phyloP scores from a whole-genome alignment of 352 stramenopile species.

The Pythium rishiriense region DNA sequence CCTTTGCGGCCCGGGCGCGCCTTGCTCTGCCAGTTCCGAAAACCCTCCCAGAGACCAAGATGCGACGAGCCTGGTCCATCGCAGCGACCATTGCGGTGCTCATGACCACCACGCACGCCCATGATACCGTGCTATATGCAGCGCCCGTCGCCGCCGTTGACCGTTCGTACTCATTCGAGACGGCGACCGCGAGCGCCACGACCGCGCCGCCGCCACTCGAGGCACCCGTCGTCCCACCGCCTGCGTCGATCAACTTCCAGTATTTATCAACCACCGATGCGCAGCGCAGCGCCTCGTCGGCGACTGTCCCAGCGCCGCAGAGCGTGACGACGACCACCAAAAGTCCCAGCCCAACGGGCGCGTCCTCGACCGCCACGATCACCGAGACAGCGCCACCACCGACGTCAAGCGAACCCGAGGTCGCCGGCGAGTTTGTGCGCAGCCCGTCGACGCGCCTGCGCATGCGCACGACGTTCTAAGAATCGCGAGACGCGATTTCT shows the following conservation, averaged over 20 bases:
- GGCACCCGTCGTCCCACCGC: neutral
- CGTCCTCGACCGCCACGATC: too few species aligned
- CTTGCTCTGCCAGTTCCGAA: neutral
- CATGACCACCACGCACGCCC: neutral
- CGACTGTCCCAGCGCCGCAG: neutral
- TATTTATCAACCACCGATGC: neutral
- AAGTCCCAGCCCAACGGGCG: neutral
- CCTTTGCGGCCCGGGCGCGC: neutral
- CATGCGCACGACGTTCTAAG: conserved; percentile 3
- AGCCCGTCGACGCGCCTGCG: conserved; percentile 7
- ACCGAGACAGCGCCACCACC: too few species aligned
- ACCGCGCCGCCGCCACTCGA: neutral
- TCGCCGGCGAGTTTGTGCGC: conserved; percentile 5
- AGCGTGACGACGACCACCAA: neutral
- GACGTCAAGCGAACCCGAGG: neutral
- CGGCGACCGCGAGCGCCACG: too few species aligned
- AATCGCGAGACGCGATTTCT: neutral
- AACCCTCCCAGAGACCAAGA: neutral
- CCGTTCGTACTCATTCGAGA: neutral
- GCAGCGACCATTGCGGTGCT: neutral
- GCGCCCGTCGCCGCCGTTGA: neutral
- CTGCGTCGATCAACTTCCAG: neutral
- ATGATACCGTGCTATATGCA: neutral
- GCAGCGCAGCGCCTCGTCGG: neutral
- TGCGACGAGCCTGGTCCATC: neutral